These are phyloP conservation scores for Sphaerobolus stellatus DNA, from an alignment of 1,284 basidiomycete genomes.

Conservation along the genomic window DNA sequence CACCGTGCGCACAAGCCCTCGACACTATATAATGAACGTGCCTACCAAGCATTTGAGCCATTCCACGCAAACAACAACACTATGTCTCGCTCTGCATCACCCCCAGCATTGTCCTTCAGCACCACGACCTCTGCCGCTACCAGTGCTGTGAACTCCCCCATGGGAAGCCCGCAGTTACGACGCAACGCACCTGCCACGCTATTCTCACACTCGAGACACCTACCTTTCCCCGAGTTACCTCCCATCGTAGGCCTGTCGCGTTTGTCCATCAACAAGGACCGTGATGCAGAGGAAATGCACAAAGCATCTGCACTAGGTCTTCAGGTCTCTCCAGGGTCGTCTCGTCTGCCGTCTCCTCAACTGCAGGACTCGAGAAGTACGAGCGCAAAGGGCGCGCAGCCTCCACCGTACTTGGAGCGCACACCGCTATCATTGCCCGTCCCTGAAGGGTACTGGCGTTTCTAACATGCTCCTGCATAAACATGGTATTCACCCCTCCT, in stretches of 20 bases:
- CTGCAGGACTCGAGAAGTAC: neutral
- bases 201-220: slow-evolving; percentile 7
- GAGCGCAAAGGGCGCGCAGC: too few relatives aligned
- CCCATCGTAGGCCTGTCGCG: too few relatives aligned
- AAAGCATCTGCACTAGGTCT: slow-evolving; percentile 5
- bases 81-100: too few relatives aligned
- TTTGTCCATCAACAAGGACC: neutral
- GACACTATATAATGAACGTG: too few relatives aligned
- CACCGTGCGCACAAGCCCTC: too few relatives aligned
- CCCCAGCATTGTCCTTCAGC: slow-evolving; percentile 10
- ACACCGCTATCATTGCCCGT: slow-evolving; percentile 5
- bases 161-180: slow-evolving; percentile 9
- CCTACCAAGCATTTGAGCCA: too few relatives aligned
- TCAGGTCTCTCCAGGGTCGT: neutral
- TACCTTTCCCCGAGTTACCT: neutral
- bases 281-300: too few relatives aligned
- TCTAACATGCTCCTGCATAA: too few relatives aligned
- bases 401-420: slow-evolving; percentile 11
- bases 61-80: too few relatives aligned
- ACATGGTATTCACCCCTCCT: too few relatives aligned
- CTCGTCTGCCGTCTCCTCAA: neutral
- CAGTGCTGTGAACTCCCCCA: slow-evolving; percentile 3
- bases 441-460: slow-evolving; percentile 11
- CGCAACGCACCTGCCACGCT: slow-evolving; percentile 3
- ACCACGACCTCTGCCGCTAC: slow-evolving; percentile 1